These are phyloP conservation scores for Boletus bicolor DNA, from an alignment of 768 basidiomycete genomes.

Conservation along the genomic window DNA sequence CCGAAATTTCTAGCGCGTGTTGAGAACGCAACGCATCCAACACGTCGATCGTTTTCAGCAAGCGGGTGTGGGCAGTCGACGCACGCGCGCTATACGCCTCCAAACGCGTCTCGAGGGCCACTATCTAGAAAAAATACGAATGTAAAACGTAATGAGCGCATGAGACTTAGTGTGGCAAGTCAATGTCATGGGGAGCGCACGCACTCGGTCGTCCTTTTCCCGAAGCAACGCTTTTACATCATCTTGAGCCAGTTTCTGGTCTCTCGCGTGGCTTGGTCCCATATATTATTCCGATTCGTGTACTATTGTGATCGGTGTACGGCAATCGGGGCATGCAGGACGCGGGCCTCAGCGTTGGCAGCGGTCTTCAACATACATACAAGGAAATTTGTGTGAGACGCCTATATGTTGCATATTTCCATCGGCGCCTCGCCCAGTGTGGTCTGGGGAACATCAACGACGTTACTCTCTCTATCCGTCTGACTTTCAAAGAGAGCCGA, in stretches of 20 bases:
- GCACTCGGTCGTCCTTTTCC: slow-evolving; percentile 30
- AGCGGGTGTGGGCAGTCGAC: slow-evolving; percentile 44
- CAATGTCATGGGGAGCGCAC: not conserved
- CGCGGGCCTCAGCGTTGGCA: not conserved
- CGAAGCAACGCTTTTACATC: slow-evolving; percentile 16
- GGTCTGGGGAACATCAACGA: not conserved
- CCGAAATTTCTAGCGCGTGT: slow-evolving; percentile 41
- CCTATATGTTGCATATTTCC: not conserved
- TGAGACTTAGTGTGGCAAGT: not conserved
- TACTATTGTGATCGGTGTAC: slow-evolving; percentile 1
- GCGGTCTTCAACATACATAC: slow-evolving; percentile 12
- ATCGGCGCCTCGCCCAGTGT: not conserved
- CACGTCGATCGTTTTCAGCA: slow-evolving; percentile 47
- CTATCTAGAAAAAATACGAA: slow-evolving; percentile 22
- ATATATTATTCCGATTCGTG: slow-evolving; percentile 13
- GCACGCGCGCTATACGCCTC: slow-evolving; percentile 38
- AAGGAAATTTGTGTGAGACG: slow-evolving; percentile 14
- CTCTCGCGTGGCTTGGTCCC: slow-evolving; percentile 23
- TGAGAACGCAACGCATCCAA: slow-evolving; percentile 42
- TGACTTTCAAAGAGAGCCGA: not conserved
- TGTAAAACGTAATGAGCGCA: not conserved
- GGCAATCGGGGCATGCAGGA: slow-evolving; percentile 4
- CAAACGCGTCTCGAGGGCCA: slow-evolving; percentile 29
- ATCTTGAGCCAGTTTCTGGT: slow-evolving; percentile 19
- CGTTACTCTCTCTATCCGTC: not conserved